Percentiles rank a stretch among this genome's conserved stretches.
Conservation (phyloP, 805 yeast genomes). For the Suhomyces emberorum region DNA sequence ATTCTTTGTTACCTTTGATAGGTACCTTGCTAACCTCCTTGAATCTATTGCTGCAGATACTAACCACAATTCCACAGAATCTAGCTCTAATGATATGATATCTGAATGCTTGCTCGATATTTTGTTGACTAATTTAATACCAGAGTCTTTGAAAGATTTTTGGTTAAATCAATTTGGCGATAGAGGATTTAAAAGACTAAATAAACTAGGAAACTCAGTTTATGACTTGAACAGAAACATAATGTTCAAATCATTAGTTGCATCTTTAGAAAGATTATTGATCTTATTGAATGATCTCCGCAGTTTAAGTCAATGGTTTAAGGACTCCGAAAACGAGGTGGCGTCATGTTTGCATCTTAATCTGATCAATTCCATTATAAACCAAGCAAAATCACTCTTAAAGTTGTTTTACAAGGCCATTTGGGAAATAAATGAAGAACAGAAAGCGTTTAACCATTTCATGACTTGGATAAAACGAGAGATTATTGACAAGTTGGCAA, state of each 20-base stretch:
- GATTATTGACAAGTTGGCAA: conserved; percentile 33
- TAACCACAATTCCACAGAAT: conserved; percentile 7
- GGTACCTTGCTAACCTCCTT: conserved; percentile 31
- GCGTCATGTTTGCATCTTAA: conserved; percentile 9
- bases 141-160: conserved; percentile 52
- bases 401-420: conserved; percentile 35
- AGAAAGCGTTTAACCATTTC: conserved; percentile 42
- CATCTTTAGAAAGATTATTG: conserved; percentile 54
- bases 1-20: conserved; percentile 26
- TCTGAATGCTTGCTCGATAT: conserved; percentile 38
- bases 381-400: conserved; percentile 21
- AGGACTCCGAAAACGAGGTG: conserved; percentile 11
- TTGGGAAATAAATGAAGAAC: conserved; percentile 46
- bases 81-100: conserved; percentile 13
- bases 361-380: conserved; percentile 7
- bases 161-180: conserved; percentile 66
- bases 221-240: conserved; percentile 50
- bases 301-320: conserved; percentile 39
- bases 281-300: conserved; percentile 42
- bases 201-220: conserved; percentile 44
- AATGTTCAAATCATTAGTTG: conserved; percentile 48
- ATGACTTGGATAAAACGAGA: conserved; percentile 42
- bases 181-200: conserved; percentile 58
- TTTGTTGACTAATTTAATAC: conserved; percentile 53
- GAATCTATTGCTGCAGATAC: conserved; percentile 17